These are phyloP conservation scores for Myxozyma sirexii DNA, from an alignment of 805 yeast genomes.

Conservation along the genomic window DNA sequence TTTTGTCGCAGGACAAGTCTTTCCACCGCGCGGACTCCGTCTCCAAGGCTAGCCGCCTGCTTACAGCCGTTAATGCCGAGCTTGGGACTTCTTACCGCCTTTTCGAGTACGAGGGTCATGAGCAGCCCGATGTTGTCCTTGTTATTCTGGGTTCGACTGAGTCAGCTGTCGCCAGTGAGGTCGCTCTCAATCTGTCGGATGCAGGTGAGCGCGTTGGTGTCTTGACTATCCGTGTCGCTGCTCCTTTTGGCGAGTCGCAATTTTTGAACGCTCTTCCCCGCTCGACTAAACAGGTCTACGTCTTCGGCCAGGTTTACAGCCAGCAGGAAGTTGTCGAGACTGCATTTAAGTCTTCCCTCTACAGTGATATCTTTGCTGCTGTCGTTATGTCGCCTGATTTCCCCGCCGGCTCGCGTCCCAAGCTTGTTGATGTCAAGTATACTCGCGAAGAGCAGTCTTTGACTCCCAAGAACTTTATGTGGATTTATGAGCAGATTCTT, in stretches of 20 bases:
- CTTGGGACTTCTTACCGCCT: constrained; percentile 59
- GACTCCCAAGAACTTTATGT: constrained; percentile 27
- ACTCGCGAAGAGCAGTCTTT: constrained; percentile 34
- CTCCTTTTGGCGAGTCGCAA: constrained; percentile 70
- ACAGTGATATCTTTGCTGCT: constrained; percentile 73
- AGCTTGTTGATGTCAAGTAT: constrained; percentile 41
- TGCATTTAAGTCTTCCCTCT: constrained; percentile 52
- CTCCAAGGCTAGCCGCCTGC: constrained; percentile 38
- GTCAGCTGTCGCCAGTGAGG: constrained; percentile 54
- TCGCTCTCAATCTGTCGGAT: constrained; percentile 46
- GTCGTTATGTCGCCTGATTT: constrained; percentile 49
- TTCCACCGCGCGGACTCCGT: constrained; percentile 27
- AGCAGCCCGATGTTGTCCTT: constrained; percentile 69
- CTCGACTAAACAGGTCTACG: constrained; percentile 61
- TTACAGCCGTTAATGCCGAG: constrained; percentile 54
- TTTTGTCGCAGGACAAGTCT: constrained; percentile 11
- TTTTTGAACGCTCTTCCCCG: constrained; percentile 64
- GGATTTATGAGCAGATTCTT: constrained; percentile 34
- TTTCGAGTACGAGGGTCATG: constrained; percentile 71
- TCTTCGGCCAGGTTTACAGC: constrained; percentile 61
- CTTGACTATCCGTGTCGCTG: constrained; percentile 71
- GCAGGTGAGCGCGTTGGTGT: constrained; percentile 57
- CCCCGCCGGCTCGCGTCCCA: constrained; percentile 35
- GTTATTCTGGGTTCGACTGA: constrained; percentile 79
- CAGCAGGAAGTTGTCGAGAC: constrained; percentile 39